Percentiles rank a stretch among this genome's conserved stretches.
Evolutionary conservation across 2,329 filamentous ascomycete species (phyloP).

Genomic region (Apiospora malaysiana): DNA sequence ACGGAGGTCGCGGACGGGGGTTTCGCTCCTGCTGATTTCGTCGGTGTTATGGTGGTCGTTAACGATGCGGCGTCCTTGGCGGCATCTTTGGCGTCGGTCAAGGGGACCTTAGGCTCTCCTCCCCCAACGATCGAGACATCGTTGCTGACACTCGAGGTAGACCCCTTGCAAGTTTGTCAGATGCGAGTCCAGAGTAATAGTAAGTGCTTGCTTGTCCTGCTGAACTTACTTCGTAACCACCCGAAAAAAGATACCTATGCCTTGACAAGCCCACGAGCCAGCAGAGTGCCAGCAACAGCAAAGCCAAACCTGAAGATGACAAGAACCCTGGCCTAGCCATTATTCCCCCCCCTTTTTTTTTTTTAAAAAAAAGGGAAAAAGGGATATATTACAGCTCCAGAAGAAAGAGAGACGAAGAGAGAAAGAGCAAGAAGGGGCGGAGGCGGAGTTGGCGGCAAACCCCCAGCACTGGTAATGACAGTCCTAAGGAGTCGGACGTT

Average conservation of each 20-base stretch:
- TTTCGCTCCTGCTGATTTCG: background rate
- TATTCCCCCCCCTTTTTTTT: too few species aligned
- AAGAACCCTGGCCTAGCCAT: conserved; percentile 2
- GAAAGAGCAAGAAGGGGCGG: background rate
- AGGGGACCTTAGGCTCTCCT: background rate
- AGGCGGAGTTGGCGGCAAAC: background rate
- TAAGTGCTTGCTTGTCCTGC: background rate
- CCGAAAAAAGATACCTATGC: background rate
- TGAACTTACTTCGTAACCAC: conserved; percentile 5
- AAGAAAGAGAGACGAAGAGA: background rate
- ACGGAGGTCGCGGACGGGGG: background rate
- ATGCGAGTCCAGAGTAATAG: background rate
- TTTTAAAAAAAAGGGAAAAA: background rate
- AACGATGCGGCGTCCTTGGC: background rate
- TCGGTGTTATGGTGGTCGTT: background rate
- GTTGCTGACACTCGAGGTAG: background rate
- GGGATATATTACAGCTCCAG: background rate
- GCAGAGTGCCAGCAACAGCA: background rate
- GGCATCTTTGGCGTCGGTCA: background rate
- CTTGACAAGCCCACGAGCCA: conserved; percentile 10
- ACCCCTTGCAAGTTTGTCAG: background rate
- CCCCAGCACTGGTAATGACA: background rate
- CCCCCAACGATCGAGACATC: background rate
- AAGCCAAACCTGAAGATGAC: background rate
- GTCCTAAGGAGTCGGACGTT: conserved; percentile 17